Evolutionary conservation across 2,329 filamentous ascomycete genomes (phyloP).

Genomic region (Claviceps citrina): DNA sequence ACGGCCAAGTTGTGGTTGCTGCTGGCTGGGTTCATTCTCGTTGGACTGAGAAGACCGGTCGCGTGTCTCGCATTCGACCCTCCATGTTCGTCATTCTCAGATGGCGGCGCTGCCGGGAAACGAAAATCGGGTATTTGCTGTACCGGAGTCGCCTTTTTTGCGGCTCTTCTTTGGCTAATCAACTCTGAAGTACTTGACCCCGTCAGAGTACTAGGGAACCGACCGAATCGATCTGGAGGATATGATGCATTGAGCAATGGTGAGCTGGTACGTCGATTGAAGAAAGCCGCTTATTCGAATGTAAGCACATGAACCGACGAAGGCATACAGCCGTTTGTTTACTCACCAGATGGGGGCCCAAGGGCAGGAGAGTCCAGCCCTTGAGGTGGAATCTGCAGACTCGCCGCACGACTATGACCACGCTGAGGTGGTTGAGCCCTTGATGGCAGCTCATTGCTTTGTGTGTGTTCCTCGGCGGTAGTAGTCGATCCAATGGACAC

Average conservation of each 20-base stretch:
- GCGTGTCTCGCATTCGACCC: constrained; percentile 17
- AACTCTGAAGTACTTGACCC: constrained; percentile 29
- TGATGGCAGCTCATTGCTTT: constrained; percentile 25
- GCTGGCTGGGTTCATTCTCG: constrained; percentile 17
- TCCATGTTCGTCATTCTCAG: constrained; percentile 19
- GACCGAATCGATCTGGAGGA: constrained; percentile 32
- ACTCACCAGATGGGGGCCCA: constrained; percentile 24
- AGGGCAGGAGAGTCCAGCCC: constrained; percentile 28
- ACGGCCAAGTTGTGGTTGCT: constrained; percentile 19
- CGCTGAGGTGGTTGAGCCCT: constrained; percentile 37
- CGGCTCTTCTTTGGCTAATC: constrained; percentile 22
- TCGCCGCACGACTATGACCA: constrained; percentile 64
- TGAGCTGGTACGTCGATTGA: constrained; percentile 30
- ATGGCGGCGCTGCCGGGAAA: constrained; percentile 35
- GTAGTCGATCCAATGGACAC: constrained; percentile 54
- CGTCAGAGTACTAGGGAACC: constrained; percentile 26
- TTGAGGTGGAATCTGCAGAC: constrained; percentile 50
- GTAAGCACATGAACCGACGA: background rate
- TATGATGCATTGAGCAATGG: constrained; percentile 41
- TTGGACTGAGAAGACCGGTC: constrained; percentile 27
- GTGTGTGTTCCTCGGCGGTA: constrained; percentile 30
- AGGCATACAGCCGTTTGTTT: background rate
- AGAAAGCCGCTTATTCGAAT: constrained; percentile 16
- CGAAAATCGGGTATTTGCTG: constrained; percentile 36
- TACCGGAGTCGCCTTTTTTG: constrained; percentile 16